Evolutionary conservation across 148 eudicot species (phyloP), one percentile per base, ranked within the genome.

Genomic region (Camellia lanceoleosa): DNA sequence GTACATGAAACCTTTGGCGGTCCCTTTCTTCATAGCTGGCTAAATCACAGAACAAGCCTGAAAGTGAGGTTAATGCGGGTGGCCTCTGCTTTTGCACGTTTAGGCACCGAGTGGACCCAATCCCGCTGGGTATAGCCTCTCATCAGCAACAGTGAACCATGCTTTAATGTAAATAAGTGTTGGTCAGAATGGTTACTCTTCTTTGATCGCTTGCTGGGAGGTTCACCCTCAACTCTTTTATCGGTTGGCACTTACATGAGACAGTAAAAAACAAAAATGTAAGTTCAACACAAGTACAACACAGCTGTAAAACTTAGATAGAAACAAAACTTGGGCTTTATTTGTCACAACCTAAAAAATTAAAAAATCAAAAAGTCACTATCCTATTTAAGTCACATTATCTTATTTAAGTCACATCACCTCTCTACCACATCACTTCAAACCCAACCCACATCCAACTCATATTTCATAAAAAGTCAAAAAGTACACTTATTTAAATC

Each of bases 61-160:
- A 95, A 95, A 12, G 99, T 95, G 71, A 95, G 99, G 89, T 95
- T 95, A 71, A 95, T 93, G 51, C 99, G 85, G 11, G 71, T 75
- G 58, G 92, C 79, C 59, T 87, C 94, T 2, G 90, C 89, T 88
- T 93, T 95, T 38, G 83, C 87, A 68, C 97, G 99, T 87, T 93
- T 95, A 23, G 98, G 99, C 73, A 93, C 93, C 0, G 97, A 95
- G 80, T 95, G 99, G 49, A 93, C 74, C 99, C 99, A 95, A 80
- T 95, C 99, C 79, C 97, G 82, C 80, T 95, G 99, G 30, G 97
- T 92, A 78, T 87, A 87, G 61, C 99, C 99, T 87, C 88, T 92
- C 99, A 95, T 95, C 67, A 95, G 85, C 79, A 95, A 85, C 70
- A 95, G 80, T 3, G 97, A 95, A 10, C 99, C 99, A 55, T 95